Base-by-base conservation (phyloP, 352 stramenopile species). In the Phytopythium montanum region DNA sequence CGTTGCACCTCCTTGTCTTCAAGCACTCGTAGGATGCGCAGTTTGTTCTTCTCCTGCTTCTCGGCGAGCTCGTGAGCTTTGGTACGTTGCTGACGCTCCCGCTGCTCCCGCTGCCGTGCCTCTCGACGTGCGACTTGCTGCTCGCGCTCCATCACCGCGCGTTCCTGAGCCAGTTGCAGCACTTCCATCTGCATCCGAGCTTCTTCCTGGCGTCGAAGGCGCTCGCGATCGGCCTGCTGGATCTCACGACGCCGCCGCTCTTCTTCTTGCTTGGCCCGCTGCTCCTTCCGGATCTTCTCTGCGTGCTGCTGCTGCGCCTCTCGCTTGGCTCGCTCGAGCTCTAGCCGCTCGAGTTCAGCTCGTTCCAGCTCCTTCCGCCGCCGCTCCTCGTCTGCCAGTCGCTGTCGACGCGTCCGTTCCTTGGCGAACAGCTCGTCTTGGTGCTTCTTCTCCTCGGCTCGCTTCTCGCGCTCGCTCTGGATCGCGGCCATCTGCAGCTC, bases 41-140 rank as follows among this genome's bases (percentile, higher is more conserved):
- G 75, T 23, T 87, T 79, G 66, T 90, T 92, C 28, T 70, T 75
- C 26, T 80, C 64, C 50, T 91, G 81, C 55, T 88, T 92, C 7
- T 88, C 72, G 0, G 66, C 56, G 31, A 86, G 56, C 34, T 85
- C 74, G 2, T 62, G 54, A 0, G 76, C 75, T 49, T 79, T 88
- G 16, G 70, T 46, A 0, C 60, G 64, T 34, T 79, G 79, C 44
- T 83, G 74, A 8, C 60, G 51, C 29, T 87, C 76, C 8, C 84
- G 69, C 31, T 88, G 59, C 41, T 87, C 68, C 5, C 60, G 65
- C 16, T 82, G 62, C 7, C 52, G 62, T 9, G 72, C 71, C 19
- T 94, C 85, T 0, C 81, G 72, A 1, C 54, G 61, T 29, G 69
- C 66, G 49, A 90, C 79, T 56, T 92, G 77, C 8, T 59, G 55